A percentile compares a stretch with the other conserved stretches of the same genome.
phyloP scores from a whole-genome alignment of 2,329 filamentous ascomycete genomes.

The Calonectria leucothoes region DNA sequence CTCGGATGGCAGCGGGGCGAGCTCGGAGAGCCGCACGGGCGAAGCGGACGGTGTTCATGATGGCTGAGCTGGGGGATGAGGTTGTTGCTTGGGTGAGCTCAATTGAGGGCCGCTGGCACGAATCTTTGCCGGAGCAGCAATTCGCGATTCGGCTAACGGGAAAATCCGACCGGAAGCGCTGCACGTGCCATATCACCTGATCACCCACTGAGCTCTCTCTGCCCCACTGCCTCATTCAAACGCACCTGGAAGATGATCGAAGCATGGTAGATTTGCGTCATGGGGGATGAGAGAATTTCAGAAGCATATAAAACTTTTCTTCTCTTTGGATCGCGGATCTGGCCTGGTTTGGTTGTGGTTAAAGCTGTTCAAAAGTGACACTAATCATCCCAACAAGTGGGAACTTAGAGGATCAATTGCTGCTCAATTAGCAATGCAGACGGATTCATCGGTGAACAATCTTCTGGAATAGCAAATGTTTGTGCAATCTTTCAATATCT shows the following conservation, averaged over 20 bases:
- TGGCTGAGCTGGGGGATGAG: constrained; percentile 64
- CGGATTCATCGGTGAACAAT: background rate
- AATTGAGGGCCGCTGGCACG: constrained; percentile 56
- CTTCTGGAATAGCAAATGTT: too few species aligned
- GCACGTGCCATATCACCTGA: constrained; percentile 50
- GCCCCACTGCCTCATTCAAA: background rate
- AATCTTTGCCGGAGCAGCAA: constrained; percentile 59
- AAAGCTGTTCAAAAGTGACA: background rate
- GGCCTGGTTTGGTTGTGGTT: background rate
- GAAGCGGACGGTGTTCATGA: constrained; percentile 95
- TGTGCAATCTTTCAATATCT: too few species aligned
- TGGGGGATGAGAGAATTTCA: background rate
- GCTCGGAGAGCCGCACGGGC: constrained; percentile 90
- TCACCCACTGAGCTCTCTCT: background rate
- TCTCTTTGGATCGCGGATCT: background rate
- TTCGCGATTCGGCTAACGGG: constrained; percentile 54
- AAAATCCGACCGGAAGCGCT: constrained; percentile 50
- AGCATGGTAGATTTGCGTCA: background rate
- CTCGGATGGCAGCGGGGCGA: constrained; percentile 80
- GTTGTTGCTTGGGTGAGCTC: constrained; percentile 58
- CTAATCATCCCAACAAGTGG: background rate
- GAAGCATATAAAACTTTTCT: background rate
- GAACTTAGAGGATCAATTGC: background rate
- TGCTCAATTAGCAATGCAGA: background rate
- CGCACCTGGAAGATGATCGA: background rate